Base-by-base conservation (phyloP, 805 yeast species). In the Candida pini region DNA sequence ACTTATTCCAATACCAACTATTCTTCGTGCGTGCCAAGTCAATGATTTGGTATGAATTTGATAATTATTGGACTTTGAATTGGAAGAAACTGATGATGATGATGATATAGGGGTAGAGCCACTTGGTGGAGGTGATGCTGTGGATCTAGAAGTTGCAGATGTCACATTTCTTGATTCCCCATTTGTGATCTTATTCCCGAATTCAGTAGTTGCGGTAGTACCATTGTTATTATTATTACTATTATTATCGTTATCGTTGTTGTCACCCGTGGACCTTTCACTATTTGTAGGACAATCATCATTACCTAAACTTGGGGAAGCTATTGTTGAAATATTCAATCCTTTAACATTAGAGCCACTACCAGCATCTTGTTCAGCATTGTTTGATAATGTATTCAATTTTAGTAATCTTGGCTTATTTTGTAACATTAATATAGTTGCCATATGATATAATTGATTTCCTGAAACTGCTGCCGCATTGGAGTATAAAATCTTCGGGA, bases 401-500 rank as follows among this genome's bases (percentile, higher is more conserved):
- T 34, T 41, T 30, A 26, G 6, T 21, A 44, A 28, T 13, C 69
- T 45, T 7, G 71, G 68, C 37, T 63, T 66, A 34, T 62, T 62
- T 30, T 63, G 66, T 41, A 60, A 51, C 44, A 66, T 35, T 18
- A 64, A 31, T 12, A 66, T 66, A 27, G 58, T 51, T 1, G 68
- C 63, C 56, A 59, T 63, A 38, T 65, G 70, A 35, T 57, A 64
- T 38, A 64, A 38, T 31, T 64, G 68, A 34, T 63, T 63, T 2
- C 64, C 63, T 4, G 66, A 60, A 6, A 62, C 59, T 0, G 69
- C 66, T 0, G 69, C 64, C 1, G 64, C 64, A 35, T 64, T 64
- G 19, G 60, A 55, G 35, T 53, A 65, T 5, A 65, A 39, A 10
- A 64, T 44, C 20, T 54, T 58, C 2, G 70, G 68, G 33, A 66